These are phyloP conservation scores for Vigna trinervia DNA, from an alignment of 306 rosid genomes.

Conservation along the genomic window DNA sequence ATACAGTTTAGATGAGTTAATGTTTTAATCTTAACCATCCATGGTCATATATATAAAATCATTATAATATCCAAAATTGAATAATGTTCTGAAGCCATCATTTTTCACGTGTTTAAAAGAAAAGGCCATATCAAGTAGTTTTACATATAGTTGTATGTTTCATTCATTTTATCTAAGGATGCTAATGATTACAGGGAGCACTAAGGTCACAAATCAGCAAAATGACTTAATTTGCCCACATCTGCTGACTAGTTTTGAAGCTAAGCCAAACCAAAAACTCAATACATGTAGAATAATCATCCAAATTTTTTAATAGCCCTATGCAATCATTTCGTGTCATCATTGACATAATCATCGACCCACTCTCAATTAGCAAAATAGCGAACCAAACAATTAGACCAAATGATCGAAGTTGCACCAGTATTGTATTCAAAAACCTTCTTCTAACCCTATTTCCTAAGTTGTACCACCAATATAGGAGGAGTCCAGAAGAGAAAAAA, in stretches of 20 bases:
- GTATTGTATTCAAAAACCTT: background rate
- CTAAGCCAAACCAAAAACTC: constrained; percentile 21
- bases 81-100: constrained; percentile 27
- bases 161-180: constrained; percentile 3
- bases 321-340: constrained; percentile 3
- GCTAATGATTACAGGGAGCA: constrained; percentile 14
- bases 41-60: background rate
- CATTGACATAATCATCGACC: background rate
- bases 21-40: background rate
- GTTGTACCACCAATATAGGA: background rate
- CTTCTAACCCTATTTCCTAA: background rate
- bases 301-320: background rate
- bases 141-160: constrained; percentile 3
- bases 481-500: background rate
- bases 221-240: constrained; percentile 18
- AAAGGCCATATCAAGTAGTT: background rate
- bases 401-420: constrained; percentile 3
- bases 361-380: constrained; percentile 24
- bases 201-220: background rate
- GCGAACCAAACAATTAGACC: constrained; percentile 16
- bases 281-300: constrained; percentile 13
- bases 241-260: constrained; percentile 23
- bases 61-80: background rate
- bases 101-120: background rate
- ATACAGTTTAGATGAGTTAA: background rate